A percentile compares a stretch with the other conserved stretches of the same genome.
phyloP scores from a whole-genome alignment of 345 rosid genomes.

The Camelina sativa region DNA sequence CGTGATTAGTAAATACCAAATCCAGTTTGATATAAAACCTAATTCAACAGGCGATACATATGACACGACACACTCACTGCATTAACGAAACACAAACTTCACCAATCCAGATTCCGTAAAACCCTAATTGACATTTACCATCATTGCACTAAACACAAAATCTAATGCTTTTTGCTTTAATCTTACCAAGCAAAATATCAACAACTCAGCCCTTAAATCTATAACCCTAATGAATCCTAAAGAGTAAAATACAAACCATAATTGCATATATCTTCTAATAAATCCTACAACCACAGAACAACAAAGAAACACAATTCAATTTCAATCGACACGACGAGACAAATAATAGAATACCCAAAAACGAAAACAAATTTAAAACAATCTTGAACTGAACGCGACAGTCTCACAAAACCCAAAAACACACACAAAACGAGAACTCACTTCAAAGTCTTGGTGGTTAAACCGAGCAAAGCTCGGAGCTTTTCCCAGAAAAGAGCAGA shows the following conservation, averaged over 20 bases:
- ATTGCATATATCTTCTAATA: background rate
- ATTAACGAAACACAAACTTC: conserved; percentile 12
- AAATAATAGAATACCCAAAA: background rate
- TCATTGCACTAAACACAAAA: conserved; percentile 4
- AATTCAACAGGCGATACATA: conserved; percentile 22
- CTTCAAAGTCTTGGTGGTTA: conserved; percentile 61
- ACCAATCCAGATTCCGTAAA: conserved; percentile 12
- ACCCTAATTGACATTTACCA: conserved; percentile 17
- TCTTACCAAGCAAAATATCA: conserved; percentile 19
- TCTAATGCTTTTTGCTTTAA: background rate
- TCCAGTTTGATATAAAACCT: background rate
- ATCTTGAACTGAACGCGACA: background rate
- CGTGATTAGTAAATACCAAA: conserved; percentile 28
- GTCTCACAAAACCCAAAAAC: conserved; percentile 15
- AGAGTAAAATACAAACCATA: background rate
- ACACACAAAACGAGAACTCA: conserved; percentile 41
- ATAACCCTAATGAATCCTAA: conserved; percentile 2
- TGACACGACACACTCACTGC: conserved; percentile 18
- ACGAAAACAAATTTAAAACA: conserved; percentile 1
- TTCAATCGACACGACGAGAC: conserved; percentile 27
- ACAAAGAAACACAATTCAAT: conserved; percentile 9
- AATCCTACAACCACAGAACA: conserved; percentile 22
- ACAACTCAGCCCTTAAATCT: background rate
- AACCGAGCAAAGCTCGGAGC: conserved; percentile 59
- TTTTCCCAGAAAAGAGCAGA: conserved; percentile 76